Conservation (phyloP, 2,329 filamentous ascomycete species). For the Colletotrichum lentis region DNA sequence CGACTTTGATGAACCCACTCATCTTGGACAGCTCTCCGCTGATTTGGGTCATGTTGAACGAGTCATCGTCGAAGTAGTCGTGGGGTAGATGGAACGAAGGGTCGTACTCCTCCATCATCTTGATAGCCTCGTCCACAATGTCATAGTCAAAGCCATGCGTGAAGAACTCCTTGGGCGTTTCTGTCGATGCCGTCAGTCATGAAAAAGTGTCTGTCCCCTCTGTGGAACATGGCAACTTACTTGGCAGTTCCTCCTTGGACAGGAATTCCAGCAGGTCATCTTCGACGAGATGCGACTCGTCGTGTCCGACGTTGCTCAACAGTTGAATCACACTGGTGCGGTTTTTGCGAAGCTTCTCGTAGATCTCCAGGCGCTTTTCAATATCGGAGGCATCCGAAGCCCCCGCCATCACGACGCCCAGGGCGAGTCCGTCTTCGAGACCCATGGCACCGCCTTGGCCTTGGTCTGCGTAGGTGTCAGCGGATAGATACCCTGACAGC, state of each 20-base stretch:
- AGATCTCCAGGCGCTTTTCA: slow-evolving; percentile 41
- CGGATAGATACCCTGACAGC: background rate
- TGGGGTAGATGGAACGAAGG: slow-evolving; percentile 37
- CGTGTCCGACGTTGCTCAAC: slow-evolving; percentile 50
- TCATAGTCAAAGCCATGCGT: slow-evolving; percentile 40
- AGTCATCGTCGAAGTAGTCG: slow-evolving; percentile 41
- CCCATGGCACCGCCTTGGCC: slow-evolving; percentile 50
- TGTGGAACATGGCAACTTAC: too few relatives aligned
- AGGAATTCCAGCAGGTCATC: slow-evolving; percentile 44
- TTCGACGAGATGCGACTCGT: slow-evolving; percentile 44
- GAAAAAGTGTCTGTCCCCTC: background rate
- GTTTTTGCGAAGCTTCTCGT: slow-evolving; percentile 42
- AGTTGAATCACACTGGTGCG: slow-evolving; percentile 50
- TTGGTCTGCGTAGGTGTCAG: slow-evolving; percentile 45
- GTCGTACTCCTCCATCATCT: slow-evolving; percentile 39
- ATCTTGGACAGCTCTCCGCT: slow-evolving; percentile 13
- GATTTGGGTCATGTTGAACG: slow-evolving; percentile 1
- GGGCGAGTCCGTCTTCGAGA: slow-evolving; percentile 48
- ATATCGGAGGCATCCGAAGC: slow-evolving; percentile 40
- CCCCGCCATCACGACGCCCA: slow-evolving; percentile 44
- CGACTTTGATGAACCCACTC: slow-evolving; percentile 13
- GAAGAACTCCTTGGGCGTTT: slow-evolving; percentile 26
- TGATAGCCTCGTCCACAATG: slow-evolving; percentile 35
- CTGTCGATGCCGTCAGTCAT: background rate
- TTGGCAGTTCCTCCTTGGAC: slow-evolving; percentile 44